Conservation (phyloP, 768 basidiomycete species). For the Chalciporus piperatus region DNA sequence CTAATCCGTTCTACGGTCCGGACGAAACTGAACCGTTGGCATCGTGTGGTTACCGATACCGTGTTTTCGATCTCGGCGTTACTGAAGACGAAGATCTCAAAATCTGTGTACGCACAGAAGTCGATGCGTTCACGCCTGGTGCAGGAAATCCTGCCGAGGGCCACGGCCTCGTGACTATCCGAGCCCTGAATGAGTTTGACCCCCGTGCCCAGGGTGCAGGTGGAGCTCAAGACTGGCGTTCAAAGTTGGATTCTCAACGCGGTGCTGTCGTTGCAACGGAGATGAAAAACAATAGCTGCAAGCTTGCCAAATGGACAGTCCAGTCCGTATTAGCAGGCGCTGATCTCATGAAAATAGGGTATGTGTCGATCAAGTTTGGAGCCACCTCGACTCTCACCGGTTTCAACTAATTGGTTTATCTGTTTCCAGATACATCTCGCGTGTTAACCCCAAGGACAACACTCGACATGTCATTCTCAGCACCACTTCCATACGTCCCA, state of each 20-base stretch:
- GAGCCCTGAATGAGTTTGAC: conserved; percentile 97
- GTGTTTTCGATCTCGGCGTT: conserved; percentile 89
- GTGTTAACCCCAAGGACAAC: conserved; percentile 90
- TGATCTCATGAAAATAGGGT: conserved; percentile 97
- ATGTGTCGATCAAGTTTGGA: conserved; percentile 27
- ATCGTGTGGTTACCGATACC: conserved; percentile 94
- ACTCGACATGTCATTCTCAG: conserved; percentile 94
- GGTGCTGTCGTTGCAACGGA: conserved; percentile 98
- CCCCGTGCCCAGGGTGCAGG: conserved; percentile 85
- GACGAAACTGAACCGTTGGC: conserved; percentile 95
- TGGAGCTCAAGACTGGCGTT: conserved; percentile 97
- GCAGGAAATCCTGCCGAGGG: conserved; percentile 63
- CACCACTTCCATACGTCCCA: conserved; percentile 90
- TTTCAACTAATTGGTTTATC: conserved; percentile 10
- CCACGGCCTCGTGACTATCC: conserved; percentile 83
- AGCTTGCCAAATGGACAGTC: conserved; percentile 96
- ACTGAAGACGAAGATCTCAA: conserved; percentile 89
- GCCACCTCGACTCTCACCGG: background rate
- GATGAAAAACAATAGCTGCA: conserved; percentile 99
- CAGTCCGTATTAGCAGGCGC: conserved; percentile 94
- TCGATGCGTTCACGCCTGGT: conserved; percentile 79
- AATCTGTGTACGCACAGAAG: conserved; percentile 93
- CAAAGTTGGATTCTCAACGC: conserved; percentile 93
- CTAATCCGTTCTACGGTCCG: conserved; percentile 94
- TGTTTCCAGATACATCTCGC: conserved; percentile 81